Evolutionary conservation across 1,284 basidiomycete genomes (phyloP).

Genomic region (Cutaneotrichosporon mucoides): DNA sequence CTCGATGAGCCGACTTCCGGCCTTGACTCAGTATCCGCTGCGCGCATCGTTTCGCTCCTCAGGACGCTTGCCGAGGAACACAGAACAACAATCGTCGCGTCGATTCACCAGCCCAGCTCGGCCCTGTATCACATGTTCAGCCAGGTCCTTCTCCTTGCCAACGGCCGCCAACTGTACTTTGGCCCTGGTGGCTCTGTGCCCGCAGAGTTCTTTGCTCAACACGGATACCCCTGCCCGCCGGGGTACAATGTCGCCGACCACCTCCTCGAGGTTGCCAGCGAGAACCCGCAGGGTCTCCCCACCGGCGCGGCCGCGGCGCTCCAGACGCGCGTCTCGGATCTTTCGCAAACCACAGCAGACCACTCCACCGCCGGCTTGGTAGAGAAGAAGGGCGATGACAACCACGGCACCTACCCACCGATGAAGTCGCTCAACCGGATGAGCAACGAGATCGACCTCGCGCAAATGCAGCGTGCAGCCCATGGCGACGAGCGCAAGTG

Average conservation of each 20-base stretch:
- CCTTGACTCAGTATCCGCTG: conserved; percentile 80
- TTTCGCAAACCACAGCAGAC: neutral
- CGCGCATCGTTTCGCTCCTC: conserved; percentile 70
- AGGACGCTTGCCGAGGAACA: conserved; percentile 64
- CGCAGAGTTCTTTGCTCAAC: conserved; percentile 59
- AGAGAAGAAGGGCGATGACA: neutral
- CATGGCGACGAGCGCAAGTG: neutral
- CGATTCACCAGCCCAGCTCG: conserved; percentile 80
- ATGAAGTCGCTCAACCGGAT: neutral
- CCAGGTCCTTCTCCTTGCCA: conserved; percentile 69
- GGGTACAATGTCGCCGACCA: conserved; percentile 89
- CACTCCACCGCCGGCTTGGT: neutral
- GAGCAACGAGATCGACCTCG: conserved; percentile 19
- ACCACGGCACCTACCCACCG: neutral
- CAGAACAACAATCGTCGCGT: conserved; percentile 75
- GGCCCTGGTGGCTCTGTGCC: conserved; percentile 68
- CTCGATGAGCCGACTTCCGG: conserved; percentile 65
- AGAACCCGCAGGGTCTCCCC: conserved; percentile 51
- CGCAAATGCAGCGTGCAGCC: neutral
- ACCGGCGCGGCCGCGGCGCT: conserved; percentile 16
- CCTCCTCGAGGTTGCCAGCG: conserved; percentile 75
- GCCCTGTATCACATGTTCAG: conserved; percentile 80
- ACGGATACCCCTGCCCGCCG: conserved; percentile 55
- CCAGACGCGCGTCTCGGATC: neutral
- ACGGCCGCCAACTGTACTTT: conserved; percentile 72